A percentile compares a stretch with the other conserved stretches of the same genome.
Evolutionary conservation across 2,329 filamentous ascomycete genomes (phyloP).

Genomic region (Lasiodiplodia sp.): DNA sequence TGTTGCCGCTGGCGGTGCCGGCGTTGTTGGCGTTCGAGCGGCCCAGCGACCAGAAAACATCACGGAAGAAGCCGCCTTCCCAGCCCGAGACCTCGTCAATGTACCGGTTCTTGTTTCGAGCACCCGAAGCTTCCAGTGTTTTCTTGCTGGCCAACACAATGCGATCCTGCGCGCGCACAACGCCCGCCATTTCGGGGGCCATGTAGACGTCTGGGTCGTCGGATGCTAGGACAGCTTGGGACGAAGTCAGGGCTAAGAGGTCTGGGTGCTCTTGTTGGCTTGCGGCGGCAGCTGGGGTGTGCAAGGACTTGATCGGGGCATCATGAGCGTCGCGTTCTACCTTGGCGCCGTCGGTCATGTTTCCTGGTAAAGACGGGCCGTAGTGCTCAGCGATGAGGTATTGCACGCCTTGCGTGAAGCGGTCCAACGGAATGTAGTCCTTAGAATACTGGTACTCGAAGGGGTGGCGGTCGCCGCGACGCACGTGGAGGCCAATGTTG

Average conservation of each 20-base stretch:
- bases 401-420: slow-evolving; percentile 68
- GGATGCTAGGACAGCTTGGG: slow-evolving; percentile 71
- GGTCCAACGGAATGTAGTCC: slow-evolving; percentile 77
- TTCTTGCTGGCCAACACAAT: slow-evolving; percentile 76
- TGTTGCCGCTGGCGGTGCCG: slow-evolving; percentile 3
- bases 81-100: slow-evolving; percentile 81
- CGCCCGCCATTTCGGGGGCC: slow-evolving; percentile 65
- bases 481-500: slow-evolving; percentile 77
- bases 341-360: slow-evolving; percentile 33
- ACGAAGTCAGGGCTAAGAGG: slow-evolving; percentile 36
- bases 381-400: slow-evolving; percentile 60
- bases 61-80: slow-evolving; percentile 86
- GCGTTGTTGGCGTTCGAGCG: slow-evolving; percentile 45
- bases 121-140: slow-evolving; percentile 49
- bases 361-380: slow-evolving; percentile 30
- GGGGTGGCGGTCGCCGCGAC: slow-evolving; percentile 80
- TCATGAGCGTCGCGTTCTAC: slow-evolving; percentile 9
- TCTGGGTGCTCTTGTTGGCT: slow-evolving; percentile 15
- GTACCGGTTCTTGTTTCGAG: slow-evolving; percentile 62
- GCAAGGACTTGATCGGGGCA: not conserved
- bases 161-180: slow-evolving; percentile 72
- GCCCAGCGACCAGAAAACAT: slow-evolving; percentile 83
- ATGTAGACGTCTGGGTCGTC: slow-evolving; percentile 81
- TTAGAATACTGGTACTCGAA: slow-evolving; percentile 77
- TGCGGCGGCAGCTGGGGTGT: not conserved